A percentile compares a stretch with the other conserved stretches of the same genome.
Evolutionary conservation across 306 rosid species (phyloP).

Genomic region (Adenanthera pavonina): DNA sequence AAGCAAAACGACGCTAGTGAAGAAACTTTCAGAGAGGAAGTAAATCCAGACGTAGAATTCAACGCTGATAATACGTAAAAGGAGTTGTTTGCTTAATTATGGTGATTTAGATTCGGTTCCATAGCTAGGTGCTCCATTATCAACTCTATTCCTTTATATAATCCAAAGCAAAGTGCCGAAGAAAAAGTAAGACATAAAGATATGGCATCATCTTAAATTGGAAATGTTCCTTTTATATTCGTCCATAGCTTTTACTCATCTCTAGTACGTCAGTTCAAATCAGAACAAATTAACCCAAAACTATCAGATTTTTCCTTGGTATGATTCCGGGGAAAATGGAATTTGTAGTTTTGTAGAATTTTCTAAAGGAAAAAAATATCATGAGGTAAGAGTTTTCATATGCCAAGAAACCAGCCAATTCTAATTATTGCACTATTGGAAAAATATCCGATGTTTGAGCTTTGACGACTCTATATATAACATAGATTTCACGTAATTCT

Average conservation of each 20-base stretch:
- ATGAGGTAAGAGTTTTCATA: neutral
- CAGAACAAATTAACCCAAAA: neutral
- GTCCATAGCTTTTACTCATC: neutral
- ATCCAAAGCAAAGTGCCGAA: neutral
- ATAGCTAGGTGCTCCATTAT: neutral
- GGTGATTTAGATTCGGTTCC: neutral
- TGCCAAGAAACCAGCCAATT: neutral
- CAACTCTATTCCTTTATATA: neutral
- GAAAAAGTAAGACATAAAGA: neutral
- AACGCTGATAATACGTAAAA: neutral
- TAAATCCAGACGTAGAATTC: neutral
- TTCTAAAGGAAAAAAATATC: neutral
- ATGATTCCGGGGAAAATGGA: neutral
- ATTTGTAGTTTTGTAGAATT: neutral
- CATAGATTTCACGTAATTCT: neutral
- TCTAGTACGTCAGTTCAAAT: constrained; percentile 3
- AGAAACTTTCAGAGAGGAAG: neutral
- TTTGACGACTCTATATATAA: no score
- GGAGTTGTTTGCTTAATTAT: neutral
- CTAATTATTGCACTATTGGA: neutral
- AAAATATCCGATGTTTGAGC: neutral
- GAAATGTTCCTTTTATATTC: neutral
- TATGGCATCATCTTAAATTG: neutral
- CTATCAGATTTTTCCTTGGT: neutral
- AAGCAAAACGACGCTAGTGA: neutral